These are phyloP conservation scores for Psilocybe azurescens DNA, from an alignment of 768 basidiomycete genomes.

Conservation along the genomic window DNA sequence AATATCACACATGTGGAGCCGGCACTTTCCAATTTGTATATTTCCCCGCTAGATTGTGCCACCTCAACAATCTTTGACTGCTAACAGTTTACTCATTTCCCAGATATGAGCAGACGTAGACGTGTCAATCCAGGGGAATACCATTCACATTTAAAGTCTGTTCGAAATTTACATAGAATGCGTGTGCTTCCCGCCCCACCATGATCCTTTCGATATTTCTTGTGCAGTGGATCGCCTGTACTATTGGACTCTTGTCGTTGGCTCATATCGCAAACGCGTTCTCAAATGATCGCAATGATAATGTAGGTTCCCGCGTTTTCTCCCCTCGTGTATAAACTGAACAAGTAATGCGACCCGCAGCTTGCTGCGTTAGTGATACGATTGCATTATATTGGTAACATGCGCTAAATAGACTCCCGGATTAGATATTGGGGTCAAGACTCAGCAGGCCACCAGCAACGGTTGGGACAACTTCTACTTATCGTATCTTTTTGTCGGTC, in stretches of 20 bases:
- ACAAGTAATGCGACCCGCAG: slow-evolving; percentile 21
- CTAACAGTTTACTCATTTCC: background rate
- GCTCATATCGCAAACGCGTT: slow-evolving; percentile 32
- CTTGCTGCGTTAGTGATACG: slow-evolving; percentile 39
- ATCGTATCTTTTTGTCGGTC: background rate
- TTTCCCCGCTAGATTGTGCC: slow-evolving; percentile 12
- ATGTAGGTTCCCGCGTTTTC: slow-evolving; percentile 31
- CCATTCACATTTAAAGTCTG: slow-evolving; percentile 12
- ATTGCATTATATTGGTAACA: background rate
- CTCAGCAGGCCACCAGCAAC: slow-evolving; percentile 41
- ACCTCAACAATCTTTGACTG: slow-evolving; percentile 14
- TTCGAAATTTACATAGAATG: slow-evolving; percentile 7
- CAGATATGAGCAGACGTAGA: slow-evolving; percentile 19
- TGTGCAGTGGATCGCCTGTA: slow-evolving; percentile 16
- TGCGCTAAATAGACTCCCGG: background rate
- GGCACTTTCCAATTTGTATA: slow-evolving; percentile 6
- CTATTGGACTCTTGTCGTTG: slow-evolving; percentile 16
- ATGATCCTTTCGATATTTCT: slow-evolving; percentile 12
- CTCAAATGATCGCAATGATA: slow-evolving; percentile 40
- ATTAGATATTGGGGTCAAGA: slow-evolving; percentile 50
- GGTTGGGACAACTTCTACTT: slow-evolving; percentile 24
- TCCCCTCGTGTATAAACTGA: background rate
- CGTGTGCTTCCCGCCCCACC: slow-evolving; percentile 16
- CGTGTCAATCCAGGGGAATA: slow-evolving; percentile 25
- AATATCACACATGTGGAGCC: slow-evolving; percentile 22